Evolutionary conservation across 345 rosid genomes (phyloP), one percentile per base, ranked within the genome.

Genomic region (Eucalyptus cladocalyx): DNA sequence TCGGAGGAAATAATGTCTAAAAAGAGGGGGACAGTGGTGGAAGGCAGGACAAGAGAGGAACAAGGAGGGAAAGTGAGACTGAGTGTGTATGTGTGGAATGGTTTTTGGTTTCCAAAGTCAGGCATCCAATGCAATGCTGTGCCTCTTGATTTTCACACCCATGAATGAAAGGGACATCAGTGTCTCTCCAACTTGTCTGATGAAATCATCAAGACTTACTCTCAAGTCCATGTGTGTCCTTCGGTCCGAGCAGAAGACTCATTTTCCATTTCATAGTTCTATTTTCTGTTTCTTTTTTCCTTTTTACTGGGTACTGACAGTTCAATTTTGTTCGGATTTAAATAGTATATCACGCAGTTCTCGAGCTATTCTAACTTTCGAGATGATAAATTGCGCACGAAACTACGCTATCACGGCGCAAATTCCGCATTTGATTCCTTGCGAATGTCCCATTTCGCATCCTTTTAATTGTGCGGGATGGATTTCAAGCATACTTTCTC

Each of bases 71-170:
- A 88, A 76, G 85, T 11, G 85, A 76, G 47, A 76, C 76, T n/a
- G 9, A 34, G 32, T 15, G 76, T 15, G 76, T n/a, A n/a, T 15
- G 5, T 65, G 76, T n/a, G 37, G 37, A 17, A 15, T 21, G 34
- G 49, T 15, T 47, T 88, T 88, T 30, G 91, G 89, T 56, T 88
- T 88, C 87, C 85, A 51, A 69, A 60, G 91, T 72, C 87, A 86
- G 91, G 93, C 28, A 93, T 93, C 94, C 93, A 87, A 93, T 91
- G 94, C 88, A 42, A 49, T 11, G 85, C 85, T 40, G 83, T 21
- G 85, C 28, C 54, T 19, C 89, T 54, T 87, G 47, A 87, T 10
- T 56, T 56, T 87, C 65, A 2, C 49, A 23, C 49, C 47, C 40
- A 53, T 24, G 47, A 23, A 42, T 54, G 18, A 87, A 53, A 54